Evolutionary conservation across 1,284 basidiomycete genomes (phyloP).

Genomic region (Cutaneotrichosporon spelunceum): DNA sequence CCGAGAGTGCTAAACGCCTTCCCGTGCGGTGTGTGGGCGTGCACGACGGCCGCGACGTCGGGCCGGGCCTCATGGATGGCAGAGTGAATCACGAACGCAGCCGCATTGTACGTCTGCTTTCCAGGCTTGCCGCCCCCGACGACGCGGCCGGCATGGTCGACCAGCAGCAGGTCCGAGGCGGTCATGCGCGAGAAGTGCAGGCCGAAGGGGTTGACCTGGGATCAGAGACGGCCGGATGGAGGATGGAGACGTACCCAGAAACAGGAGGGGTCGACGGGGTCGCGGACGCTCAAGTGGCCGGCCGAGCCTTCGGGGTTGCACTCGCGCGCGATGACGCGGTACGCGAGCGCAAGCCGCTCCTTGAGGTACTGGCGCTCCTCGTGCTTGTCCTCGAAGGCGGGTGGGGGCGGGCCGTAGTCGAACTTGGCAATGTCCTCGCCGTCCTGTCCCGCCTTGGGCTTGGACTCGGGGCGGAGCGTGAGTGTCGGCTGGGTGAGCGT

Average conservation of each 20-base stretch:
- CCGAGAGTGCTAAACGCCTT: conserved; percentile 63
- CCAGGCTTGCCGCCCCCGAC: conserved; percentile 50
- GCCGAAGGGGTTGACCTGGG: conserved; percentile 58
- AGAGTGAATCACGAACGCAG: conserved; percentile 59
- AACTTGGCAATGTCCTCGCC: conserved; percentile 1
- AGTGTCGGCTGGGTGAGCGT: not conserved
- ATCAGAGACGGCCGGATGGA: not conserved
- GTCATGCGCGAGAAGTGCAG: conserved; percentile 54
- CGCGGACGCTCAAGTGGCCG: conserved; percentile 64
- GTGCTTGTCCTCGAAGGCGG: conserved; percentile 6
- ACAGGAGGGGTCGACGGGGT: conserved; percentile 35
- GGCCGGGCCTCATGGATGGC: conserved; percentile 61
- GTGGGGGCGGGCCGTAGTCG: not conserved
- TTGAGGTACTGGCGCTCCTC: conserved; percentile 56
- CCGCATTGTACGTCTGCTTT: conserved; percentile 50
- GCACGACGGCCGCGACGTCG: conserved; percentile 63
- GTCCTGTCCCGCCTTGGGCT: not conserved
- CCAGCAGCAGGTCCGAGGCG: conserved; percentile 55
- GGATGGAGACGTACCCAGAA: conserved; percentile 58
- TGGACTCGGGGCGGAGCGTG: not conserved
- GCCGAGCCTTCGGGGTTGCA: conserved; percentile 63
- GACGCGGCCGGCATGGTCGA: conserved; percentile 57
- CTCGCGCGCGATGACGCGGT: conserved; percentile 53
- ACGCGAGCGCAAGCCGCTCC: conserved; percentile 54
- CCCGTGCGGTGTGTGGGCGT: conserved; percentile 63